Evolutionary conservation across 1,139 yeast genomes (phyloP), one percentile per base, ranked within the genome.

Genomic region (Candida sanyaensis): DNA sequence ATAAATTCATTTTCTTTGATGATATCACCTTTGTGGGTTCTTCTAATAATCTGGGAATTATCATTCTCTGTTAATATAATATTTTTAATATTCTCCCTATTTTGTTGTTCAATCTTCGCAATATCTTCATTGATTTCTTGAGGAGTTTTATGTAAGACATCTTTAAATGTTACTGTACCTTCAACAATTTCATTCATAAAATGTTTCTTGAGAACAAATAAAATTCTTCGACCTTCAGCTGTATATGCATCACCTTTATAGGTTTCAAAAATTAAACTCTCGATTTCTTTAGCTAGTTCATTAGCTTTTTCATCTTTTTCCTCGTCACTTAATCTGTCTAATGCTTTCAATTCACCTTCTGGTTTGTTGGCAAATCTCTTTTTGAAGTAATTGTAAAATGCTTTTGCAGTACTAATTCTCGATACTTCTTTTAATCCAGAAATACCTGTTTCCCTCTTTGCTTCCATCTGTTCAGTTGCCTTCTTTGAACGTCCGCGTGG

Each of bases 11-110:
- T 78, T 46, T 86, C 93, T n/a, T 87, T 75, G 37, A 87, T 65
- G 57, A 88, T 93, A 53, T 90, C 97, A 29, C 96, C 96, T 62
- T 87, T 88, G 61, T 88, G 96, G 2, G 96, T 88, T 58, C 89
- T 73, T 55, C 91, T 76, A 47, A 88, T 83, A 44, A 85, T 73
- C 32, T 64, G 65, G 4, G 58, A 61, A 32, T 69, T 74, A 31
- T 78, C 80, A 40, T 71, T 79, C 42, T 56, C 56, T 83, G 83
- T 71, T 75, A 86, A 73, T 27, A 84, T 88, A 32, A 58, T 55
- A 34, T 53, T 57, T 36, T 56, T 56, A 17, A 58, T 54, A 30
- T 56, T 55, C 29, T 48, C 49, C 33, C 50, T 52, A 36, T 52
- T 51, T 37, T 54, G 54, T 41, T 40, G 31, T 51, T 59, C 51